Percentiles rank a stretch among this genome's conserved stretches.
These are phyloP conservation scores for Eucommia ulmoides DNA, from an alignment of 257 asterid genomes.

Conservation along the genomic window DNA sequence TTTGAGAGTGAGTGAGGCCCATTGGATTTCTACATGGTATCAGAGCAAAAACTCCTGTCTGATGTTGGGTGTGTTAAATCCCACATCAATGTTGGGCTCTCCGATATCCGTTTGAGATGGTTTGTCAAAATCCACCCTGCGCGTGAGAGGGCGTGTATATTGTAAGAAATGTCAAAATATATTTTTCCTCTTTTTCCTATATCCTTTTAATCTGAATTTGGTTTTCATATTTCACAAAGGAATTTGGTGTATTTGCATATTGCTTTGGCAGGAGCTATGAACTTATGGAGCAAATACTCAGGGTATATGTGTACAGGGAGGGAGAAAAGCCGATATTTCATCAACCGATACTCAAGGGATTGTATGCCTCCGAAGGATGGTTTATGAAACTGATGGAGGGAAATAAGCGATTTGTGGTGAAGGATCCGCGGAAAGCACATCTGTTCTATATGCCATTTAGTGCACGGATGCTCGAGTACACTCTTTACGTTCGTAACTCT, in stretches of 20 bases:
- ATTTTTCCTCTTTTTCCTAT: neutral
- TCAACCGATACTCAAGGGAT: constrained; percentile 34
- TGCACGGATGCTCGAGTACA: constrained; percentile 25
- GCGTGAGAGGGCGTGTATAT: no score
- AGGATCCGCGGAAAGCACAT: constrained; percentile 44
- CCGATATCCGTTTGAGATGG: neutral
- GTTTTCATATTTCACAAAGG: no score
- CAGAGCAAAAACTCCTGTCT: no score
- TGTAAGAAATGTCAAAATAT: no score
- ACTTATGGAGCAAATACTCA: constrained; percentile 40
- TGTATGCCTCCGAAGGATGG: constrained; percentile 72
- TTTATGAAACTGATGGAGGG: constrained; percentile 48
- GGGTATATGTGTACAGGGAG: constrained; percentile 43
- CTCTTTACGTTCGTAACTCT: constrained; percentile 14
- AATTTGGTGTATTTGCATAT: no score
- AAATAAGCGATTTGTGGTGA: constrained; percentile 34
- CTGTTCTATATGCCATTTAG: constrained; percentile 51
- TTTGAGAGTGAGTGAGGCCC: no score
- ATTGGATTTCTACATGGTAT: no score
- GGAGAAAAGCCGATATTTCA: constrained; percentile 55
- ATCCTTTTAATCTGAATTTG: constrained; percentile 12
- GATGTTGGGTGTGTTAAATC: no score
- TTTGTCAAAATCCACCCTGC: constrained; percentile 1
- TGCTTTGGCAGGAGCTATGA: constrained; percentile 69
- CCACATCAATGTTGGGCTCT: neutral